Evolutionary conservation across 2,329 filamentous ascomycete species (phyloP).

Genomic region (Stagonosporopsis cucurbitacearum): DNA sequence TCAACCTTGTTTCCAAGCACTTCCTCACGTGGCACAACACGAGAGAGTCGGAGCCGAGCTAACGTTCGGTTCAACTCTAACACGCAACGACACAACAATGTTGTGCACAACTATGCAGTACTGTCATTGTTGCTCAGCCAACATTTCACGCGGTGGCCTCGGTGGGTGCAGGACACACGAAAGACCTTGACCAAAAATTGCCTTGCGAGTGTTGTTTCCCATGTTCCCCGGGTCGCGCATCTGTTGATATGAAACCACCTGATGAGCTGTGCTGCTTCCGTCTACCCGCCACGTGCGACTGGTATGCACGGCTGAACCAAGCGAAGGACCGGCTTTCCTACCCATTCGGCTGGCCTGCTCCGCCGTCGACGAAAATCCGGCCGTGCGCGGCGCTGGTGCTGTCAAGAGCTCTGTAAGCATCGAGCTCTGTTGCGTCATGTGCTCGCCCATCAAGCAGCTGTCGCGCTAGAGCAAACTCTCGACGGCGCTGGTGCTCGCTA

Average conservation of each 20-base stretch:
- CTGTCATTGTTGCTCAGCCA: slow-evolving; percentile 2
- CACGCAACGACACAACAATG: background rate
- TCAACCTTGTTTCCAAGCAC: slow-evolving; percentile 7
- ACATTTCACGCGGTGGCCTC: background rate
- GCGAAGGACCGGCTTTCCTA: slow-evolving; percentile 11
- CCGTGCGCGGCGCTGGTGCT: slow-evolving; percentile 5
- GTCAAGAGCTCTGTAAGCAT: background rate
- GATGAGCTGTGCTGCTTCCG: slow-evolving; percentile 14
- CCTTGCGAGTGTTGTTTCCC: background rate
- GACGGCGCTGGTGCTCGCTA: slow-evolving; percentile 16
- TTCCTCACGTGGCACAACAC: slow-evolving; percentile 13
- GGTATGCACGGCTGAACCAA: background rate
- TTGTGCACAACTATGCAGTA: slow-evolving; percentile 1
- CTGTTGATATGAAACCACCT: slow-evolving; percentile 9
- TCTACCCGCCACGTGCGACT: slow-evolving; percentile 14
- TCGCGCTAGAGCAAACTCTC: slow-evolving; percentile 20
- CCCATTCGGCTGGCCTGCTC: slow-evolving; percentile 3
- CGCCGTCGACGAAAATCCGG: slow-evolving; percentile 1
- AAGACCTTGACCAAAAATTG: background rate
- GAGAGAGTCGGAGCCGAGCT: background rate
- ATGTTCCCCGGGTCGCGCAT: slow-evolving; percentile 2
- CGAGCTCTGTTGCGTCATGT: slow-evolving; percentile 14
- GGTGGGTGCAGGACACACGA: background rate
- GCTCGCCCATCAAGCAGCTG: slow-evolving; percentile 6
- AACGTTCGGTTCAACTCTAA: slow-evolving; percentile 6